Evolutionary conservation across 2,329 filamentous ascomycete genomes (phyloP).

Genomic region (Arthrobotrys conoides): DNA sequence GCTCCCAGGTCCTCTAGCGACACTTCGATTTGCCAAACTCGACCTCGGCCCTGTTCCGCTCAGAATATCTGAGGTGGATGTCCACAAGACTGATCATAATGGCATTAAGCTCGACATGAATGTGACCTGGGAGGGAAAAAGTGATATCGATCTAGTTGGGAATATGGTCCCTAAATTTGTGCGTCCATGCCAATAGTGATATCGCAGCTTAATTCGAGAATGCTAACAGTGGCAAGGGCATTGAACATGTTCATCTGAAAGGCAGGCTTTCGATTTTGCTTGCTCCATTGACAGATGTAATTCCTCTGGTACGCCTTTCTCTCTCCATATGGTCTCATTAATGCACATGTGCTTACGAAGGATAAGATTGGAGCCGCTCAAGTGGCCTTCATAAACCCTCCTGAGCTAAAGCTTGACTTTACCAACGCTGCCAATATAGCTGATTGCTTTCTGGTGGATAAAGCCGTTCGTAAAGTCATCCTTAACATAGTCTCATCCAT

Average conservation of each 20-base stretch:
- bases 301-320: slow-evolving; percentile 68
- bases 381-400: slow-evolving; percentile 70
- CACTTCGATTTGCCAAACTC: slow-evolving; percentile 69
- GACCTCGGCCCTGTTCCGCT: slow-evolving; percentile 69
- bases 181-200: slow-evolving; percentile 33
- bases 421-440: slow-evolving; percentile 70
- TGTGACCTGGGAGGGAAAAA: slow-evolving; percentile 69
- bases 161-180: slow-evolving; percentile 69
- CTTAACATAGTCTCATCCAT: slow-evolving; percentile 69
- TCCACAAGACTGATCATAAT: slow-evolving; percentile 68
- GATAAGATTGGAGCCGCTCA: slow-evolving; percentile 70
- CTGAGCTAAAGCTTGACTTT: slow-evolving; percentile 69
- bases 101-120: slow-evolving; percentile 71
- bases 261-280: slow-evolving; percentile 69
- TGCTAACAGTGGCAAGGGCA: slow-evolving; percentile 66
- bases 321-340: slow-evolving; percentile 34
- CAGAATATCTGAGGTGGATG: slow-evolving; percentile 68
- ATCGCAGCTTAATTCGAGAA: background rate
- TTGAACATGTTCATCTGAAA: slow-evolving; percentile 69
- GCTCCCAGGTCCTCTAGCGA: slow-evolving; percentile 68
- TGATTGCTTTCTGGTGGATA: slow-evolving; percentile 68
- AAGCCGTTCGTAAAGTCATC: slow-evolving; percentile 69
- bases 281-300: slow-evolving; percentile 68
- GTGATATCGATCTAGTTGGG: slow-evolving; percentile 70
- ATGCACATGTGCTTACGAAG: slow-evolving; percentile 24